A percentile compares a stretch with the other conserved stretches of the same genome.
These are phyloP conservation scores for Sabuloglossum arenarium DNA, from an alignment of 495 filamentous ascomycete species.

Conservation along the genomic window DNA sequence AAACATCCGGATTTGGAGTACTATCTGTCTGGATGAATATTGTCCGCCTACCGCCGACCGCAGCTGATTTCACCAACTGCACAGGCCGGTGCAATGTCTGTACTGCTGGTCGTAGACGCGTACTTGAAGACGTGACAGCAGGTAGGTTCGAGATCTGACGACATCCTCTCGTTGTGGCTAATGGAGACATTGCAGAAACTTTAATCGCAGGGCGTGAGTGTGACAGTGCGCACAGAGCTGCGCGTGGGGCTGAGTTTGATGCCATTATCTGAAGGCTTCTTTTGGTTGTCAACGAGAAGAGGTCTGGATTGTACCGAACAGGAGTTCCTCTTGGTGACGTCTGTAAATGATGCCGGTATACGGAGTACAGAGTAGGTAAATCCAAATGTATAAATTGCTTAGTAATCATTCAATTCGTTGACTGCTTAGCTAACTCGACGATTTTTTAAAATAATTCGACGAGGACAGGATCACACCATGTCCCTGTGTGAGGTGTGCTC, in stretches of 20 bases:
- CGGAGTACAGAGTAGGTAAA: no score
- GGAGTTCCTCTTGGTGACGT: not conserved
- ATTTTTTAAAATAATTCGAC: not conserved
- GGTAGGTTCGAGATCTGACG: slow-evolving; percentile 9
- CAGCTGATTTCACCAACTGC: slow-evolving; percentile 10
- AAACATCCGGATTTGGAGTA: slow-evolving; percentile 76
- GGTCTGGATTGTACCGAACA: not conserved
- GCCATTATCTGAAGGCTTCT: not conserved
- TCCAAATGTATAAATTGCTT: not conserved
- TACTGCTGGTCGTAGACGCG: slow-evolving; percentile 25
- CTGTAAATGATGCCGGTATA: no score
- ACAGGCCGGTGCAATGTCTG: slow-evolving; percentile 17
- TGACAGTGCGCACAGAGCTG: not conserved
- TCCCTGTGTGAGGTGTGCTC: slow-evolving; percentile 37
- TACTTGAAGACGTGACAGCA: slow-evolving; percentile 28
- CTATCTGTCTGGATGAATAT: slow-evolving; percentile 96
- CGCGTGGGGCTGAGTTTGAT: not conserved
- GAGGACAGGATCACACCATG: not conserved
- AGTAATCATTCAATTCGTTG: not conserved
- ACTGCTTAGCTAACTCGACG: not conserved
- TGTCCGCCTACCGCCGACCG: slow-evolving; percentile 35
- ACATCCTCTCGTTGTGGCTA: not conserved
- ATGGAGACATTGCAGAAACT: not conserved
- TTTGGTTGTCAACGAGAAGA: not conserved
- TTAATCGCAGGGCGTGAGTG: not conserved